Evolutionary conservation across 495 filamentous ascomycete genomes (phyloP).

Genomic region (Jackrogersella minutella): DNA sequence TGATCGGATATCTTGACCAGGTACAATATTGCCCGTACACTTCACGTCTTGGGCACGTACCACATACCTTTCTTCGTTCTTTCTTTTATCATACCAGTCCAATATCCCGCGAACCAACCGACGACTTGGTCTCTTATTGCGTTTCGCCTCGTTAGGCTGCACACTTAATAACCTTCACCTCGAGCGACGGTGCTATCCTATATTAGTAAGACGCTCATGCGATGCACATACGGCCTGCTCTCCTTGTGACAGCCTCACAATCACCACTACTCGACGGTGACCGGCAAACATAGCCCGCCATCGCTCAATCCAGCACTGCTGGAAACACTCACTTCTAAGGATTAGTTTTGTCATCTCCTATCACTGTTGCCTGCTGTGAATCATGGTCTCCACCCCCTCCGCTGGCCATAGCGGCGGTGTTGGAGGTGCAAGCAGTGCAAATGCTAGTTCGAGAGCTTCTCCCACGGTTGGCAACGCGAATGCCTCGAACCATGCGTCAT

Average conservation of each 20-base stretch:
- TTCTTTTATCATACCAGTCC: conserved; percentile 3
- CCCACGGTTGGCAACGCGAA: conserved; percentile 51
- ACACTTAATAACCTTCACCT: background rate
- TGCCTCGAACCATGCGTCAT: conserved; percentile 41
- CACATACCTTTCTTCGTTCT: background rate
- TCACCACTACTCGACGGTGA: conserved; percentile 26
- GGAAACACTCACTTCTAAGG: background rate
- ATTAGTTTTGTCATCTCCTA: background rate
- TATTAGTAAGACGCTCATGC: conserved; percentile 30
- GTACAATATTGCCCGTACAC: background rate
- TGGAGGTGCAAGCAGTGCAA: conserved; percentile 46
- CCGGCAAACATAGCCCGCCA: conserved; percentile 27
- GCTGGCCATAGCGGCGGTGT: conserved; percentile 47
- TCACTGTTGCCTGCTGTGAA: conserved; percentile 27
- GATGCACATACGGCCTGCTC: conserved; percentile 41
- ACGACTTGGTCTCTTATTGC: conserved; percentile 4
- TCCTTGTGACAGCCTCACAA: conserved; percentile 41
- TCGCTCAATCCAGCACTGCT: conserved; percentile 16
- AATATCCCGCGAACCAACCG: conserved; percentile 7
- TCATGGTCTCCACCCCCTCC: conserved; percentile 53
- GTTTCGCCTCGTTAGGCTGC: conserved; percentile 7
- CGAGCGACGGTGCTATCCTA: conserved; percentile 1
- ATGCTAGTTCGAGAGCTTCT: conserved; percentile 58
- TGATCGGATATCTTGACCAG: background rate
- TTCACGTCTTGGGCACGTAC: conserved; percentile 11